Percentiles rank a stretch among this genome's conserved stretches.
Evolutionary conservation across 1,284 basidiomycete genomes (phyloP).

Genomic region (Sphagnurus paluster): DNA sequence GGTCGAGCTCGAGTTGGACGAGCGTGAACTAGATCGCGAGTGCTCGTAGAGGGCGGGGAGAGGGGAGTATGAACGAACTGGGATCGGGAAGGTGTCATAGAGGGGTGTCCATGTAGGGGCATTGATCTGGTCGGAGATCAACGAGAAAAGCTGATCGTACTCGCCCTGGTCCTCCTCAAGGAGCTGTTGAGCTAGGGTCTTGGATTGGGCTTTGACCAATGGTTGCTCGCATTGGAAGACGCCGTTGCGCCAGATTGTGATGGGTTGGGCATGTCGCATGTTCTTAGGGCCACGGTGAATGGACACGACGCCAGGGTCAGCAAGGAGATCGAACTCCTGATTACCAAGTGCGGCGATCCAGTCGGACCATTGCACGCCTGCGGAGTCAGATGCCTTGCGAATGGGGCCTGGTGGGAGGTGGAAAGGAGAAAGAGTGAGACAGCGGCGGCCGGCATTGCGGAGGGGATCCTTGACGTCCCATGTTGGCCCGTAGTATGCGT

Average conservation of each 20-base stretch:
- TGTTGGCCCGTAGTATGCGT: slow-evolving; percentile 59
- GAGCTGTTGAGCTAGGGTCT: slow-evolving; percentile 72
- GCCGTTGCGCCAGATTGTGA: slow-evolving; percentile 70
- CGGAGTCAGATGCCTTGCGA: slow-evolving; percentile 64
- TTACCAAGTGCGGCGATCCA: slow-evolving; percentile 71
- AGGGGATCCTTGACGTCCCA: slow-evolving; percentile 66
- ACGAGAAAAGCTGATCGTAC: slow-evolving; percentile 68
- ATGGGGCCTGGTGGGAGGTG: slow-evolving; percentile 68
- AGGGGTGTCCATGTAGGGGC: slow-evolving; percentile 69
- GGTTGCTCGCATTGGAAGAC: too few species aligned
- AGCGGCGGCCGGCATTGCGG: slow-evolving; percentile 68
- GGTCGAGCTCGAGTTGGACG: slow-evolving; percentile 67
- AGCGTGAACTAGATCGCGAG: slow-evolving; percentile 75
- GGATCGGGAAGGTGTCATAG: slow-evolving; percentile 53
- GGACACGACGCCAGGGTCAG: slow-evolving; percentile 75
- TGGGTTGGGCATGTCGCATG: slow-evolving; percentile 37
- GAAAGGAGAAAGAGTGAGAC: slow-evolving; percentile 68
- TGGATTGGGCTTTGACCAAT: slow-evolving; percentile 32
- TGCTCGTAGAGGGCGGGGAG: slow-evolving; percentile 59
- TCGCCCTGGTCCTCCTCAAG: slow-evolving; percentile 66
- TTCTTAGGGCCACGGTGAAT: slow-evolving; percentile 51
- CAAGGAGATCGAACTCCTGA: slow-evolving; percentile 72
- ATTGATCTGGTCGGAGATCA: slow-evolving; percentile 69
- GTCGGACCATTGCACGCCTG: slow-evolving; percentile 73
- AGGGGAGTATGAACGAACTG: slow-evolving; percentile 55